Percentiles rank a stretch among this genome's conserved stretches.
Conservation (phyloP, 305 asterid species). For the Nicotiana rustica region DNA sequence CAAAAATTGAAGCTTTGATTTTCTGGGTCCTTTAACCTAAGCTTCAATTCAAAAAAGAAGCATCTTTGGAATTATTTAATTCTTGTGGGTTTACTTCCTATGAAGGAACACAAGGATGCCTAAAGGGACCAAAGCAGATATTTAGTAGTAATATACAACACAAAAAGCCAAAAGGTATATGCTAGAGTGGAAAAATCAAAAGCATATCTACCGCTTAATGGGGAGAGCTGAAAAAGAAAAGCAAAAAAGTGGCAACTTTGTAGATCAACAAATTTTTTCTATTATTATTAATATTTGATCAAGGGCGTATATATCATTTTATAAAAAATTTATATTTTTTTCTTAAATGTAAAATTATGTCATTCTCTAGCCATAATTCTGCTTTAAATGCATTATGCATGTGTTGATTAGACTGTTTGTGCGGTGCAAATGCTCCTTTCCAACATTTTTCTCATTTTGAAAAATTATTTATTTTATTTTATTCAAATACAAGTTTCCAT, state of each 20-base stretch:
- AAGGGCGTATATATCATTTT: too few species aligned
- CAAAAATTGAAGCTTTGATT: background rate
- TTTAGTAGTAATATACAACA: background rate
- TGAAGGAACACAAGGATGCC: slow-evolving; percentile 23
- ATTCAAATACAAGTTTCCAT: too few species aligned
- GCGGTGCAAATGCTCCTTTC: too few species aligned
- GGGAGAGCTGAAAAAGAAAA: background rate
- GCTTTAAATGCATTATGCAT: too few species aligned
- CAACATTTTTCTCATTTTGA: too few species aligned
- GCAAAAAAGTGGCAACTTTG: background rate
- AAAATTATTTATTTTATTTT: too few species aligned
- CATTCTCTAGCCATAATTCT: too few species aligned
- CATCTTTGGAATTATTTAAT: background rate
- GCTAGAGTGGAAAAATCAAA: background rate
- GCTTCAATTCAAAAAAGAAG: background rate
- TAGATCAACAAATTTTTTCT: too few species aligned
- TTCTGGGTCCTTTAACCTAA: slow-evolving; percentile 6
- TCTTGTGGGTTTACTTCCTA: slow-evolving; percentile 11
- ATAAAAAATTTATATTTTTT: too few species aligned
- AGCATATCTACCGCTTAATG: background rate
- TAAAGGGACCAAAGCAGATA: background rate
- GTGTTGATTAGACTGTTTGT: too few species aligned
- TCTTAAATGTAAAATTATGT: too few species aligned
- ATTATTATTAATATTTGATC: too few species aligned
- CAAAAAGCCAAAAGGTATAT: background rate